phyloP scores from a whole-genome alignment of 306 rosid genomes.

The Lathyrus tuberosus region DNA sequence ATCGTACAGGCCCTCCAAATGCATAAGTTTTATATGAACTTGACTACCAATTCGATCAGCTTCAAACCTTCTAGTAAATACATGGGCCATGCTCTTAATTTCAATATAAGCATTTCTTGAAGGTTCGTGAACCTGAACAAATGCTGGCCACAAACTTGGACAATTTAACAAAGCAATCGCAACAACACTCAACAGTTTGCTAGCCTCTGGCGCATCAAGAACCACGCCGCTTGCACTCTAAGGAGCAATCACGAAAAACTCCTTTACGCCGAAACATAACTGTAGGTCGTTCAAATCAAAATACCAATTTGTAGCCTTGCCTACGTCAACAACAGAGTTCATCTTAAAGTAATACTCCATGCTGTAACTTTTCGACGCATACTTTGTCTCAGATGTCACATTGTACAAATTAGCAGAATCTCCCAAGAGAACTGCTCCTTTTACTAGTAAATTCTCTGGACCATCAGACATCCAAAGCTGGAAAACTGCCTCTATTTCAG shows the following conservation, averaged over 20 bases:
- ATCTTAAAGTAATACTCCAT: constrained; percentile 79
- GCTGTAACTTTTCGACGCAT: constrained; percentile 71
- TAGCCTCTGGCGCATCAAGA: too few species aligned
- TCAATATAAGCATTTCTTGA: constrained; percentile 91
- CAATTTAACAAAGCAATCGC: too few species aligned
- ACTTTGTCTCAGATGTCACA: constrained; percentile 85
- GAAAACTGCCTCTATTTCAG: constrained; percentile 89
- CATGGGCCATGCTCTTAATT: constrained; percentile 95
- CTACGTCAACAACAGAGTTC: constrained; percentile 56
- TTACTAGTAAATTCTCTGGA: constrained; percentile 76
- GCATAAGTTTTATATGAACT: constrained; percentile 89
- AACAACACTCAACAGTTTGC: too few species aligned
- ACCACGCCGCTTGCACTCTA: constrained; percentile 97
- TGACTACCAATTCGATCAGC: constrained; percentile 88
- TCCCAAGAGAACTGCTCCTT: constrained; percentile 70
- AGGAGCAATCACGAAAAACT: constrained; percentile 95
- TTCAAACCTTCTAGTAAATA: constrained; percentile 95
- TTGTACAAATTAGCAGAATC: constrained; percentile 60
- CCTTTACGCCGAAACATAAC: constrained; percentile 85
- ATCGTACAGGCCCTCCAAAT: constrained; percentile 93
- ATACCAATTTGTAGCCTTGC: constrained; percentile 60
- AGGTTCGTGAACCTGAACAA: constrained; percentile 96
- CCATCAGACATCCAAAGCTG: constrained; percentile 90
- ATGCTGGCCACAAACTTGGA: constrained; percentile 99
- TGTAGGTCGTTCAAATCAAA: constrained; percentile 73